phyloP scores from a whole-genome alignment of 73 alveolate species.

The Symbiodinium natans region DNA sequence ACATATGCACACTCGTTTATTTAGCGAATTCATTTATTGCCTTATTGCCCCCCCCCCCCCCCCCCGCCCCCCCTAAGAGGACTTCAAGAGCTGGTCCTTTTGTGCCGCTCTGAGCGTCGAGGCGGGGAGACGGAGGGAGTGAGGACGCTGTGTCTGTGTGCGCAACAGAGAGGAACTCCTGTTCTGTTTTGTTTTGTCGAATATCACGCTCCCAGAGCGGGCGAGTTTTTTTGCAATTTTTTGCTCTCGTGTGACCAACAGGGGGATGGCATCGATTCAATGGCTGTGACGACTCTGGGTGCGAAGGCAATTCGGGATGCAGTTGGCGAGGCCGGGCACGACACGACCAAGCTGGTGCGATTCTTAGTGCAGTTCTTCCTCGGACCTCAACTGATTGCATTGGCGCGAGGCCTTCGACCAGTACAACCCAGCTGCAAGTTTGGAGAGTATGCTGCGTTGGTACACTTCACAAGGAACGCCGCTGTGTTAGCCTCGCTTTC shows the following conservation, averaged over 20 bases:
- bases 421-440: neutral
- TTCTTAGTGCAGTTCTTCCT: too few species aligned
- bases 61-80: too few species aligned
- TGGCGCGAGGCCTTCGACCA: neutral
- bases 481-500: too few species aligned
- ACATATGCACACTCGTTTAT: too few species aligned
- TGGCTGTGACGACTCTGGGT: conserved; percentile 47
- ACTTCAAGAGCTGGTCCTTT: conserved; percentile 88
- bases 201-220: neutral
- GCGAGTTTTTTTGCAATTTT: neutral
- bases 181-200: too few species aligned
- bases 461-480: neutral
- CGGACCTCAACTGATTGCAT: too few species aligned
- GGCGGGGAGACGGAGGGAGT: neutral
- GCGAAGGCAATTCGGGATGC: conserved; percentile 58
- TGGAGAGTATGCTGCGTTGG: neutral
- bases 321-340: conserved; percentile 37
- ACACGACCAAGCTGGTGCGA: neutral
- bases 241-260: neutral
- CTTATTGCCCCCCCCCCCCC: too few species aligned
- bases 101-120: conserved; percentile 70
- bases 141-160: too few species aligned
- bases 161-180: too few species aligned
- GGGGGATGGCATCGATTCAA: conserved; percentile 87
- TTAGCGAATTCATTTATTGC: too few species aligned